Percentiles rank a stretch among this genome's conserved stretches.
These are phyloP conservation scores for Metarhizium brunneum DNA, from an alignment of 2,329 filamentous ascomycete genomes.

Conservation along the genomic window DNA sequence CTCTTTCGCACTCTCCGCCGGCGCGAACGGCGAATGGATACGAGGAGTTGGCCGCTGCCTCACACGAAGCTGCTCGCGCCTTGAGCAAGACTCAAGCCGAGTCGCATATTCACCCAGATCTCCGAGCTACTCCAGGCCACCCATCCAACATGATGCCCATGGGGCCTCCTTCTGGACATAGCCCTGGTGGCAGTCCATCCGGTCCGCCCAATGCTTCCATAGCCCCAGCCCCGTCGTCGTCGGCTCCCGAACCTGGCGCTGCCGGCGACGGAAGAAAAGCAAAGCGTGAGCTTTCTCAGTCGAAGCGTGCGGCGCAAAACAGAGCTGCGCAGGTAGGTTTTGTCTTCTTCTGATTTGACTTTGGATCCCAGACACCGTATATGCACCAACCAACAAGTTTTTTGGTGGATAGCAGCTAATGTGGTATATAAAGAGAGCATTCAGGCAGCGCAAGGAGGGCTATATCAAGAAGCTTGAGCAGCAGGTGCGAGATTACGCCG, in stretches of 20 bases:
- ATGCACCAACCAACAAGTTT: neutral
- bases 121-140: constrained; percentile 25
- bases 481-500: constrained; percentile 73
- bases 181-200: constrained; percentile 17
- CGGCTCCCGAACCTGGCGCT: constrained; percentile 17
- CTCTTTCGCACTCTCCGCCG: constrained; percentile 19
- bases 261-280: constrained; percentile 57
- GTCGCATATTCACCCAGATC: constrained; percentile 39
- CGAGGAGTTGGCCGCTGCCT: constrained; percentile 26
- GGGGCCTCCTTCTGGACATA: constrained; percentile 22
- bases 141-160: constrained; percentile 30
- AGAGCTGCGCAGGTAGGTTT: constrained; percentile 77
- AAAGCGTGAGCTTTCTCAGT: constrained; percentile 87
- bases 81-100: constrained; percentile 30
- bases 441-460: constrained; percentile 93
- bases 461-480: constrained; percentile 98
- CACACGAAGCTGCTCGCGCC: constrained; percentile 25
- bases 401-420: neutral
- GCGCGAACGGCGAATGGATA: constrained; percentile 36
- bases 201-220: constrained; percentile 18
- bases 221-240: constrained; percentile 21
- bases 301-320: constrained; percentile 94
- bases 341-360: neutral
- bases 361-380: neutral
- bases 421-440: constrained; percentile 60